A percentile compares a stretch with the other conserved stretches of the same genome.
Conservation (phyloP, 352 stramenopile genomes). For the Globisporangium spinosum region DNA sequence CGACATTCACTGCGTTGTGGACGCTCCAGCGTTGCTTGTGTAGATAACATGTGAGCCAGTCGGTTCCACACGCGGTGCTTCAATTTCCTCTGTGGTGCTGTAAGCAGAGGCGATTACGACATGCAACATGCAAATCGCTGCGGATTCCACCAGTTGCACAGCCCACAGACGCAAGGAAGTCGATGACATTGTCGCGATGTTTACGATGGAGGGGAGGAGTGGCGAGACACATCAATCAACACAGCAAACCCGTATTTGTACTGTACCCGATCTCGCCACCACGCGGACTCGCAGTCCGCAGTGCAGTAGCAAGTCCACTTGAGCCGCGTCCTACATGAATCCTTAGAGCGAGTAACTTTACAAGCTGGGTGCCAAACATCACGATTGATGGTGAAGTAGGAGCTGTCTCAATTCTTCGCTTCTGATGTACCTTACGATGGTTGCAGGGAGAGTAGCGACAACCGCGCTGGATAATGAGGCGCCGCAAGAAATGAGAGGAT, state of each 20-base stretch:
- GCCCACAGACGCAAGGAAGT: neutral
- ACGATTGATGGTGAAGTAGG: neutral
- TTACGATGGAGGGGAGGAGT: neutral
- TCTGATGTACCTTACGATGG: too few relatives aligned
- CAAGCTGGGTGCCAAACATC: neutral
- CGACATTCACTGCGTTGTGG: too few relatives aligned
- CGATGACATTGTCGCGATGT: neutral
- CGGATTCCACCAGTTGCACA: neutral
- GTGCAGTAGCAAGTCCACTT: neutral
- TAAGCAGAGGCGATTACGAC: neutral
- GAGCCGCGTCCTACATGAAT: conserved; percentile 2
- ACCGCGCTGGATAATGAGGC: too few relatives aligned
- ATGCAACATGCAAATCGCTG: neutral
- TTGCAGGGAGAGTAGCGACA: too few relatives aligned
- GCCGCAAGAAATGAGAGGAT: too few relatives aligned
- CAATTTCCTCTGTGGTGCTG: too few relatives aligned
- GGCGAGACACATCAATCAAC: neutral
- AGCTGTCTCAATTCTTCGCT: neutral
- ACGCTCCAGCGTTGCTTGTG: too few relatives aligned
- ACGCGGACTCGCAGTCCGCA: neutral
- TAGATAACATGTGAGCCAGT: too few relatives aligned
- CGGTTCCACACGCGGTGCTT: too few relatives aligned
- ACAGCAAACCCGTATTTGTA: neutral
- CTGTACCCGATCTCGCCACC: neutral
- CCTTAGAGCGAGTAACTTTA: neutral